Base-by-base conservation (phyloP, 768 basidiomycete species). In the Hygrocybe coccinea region DNA sequence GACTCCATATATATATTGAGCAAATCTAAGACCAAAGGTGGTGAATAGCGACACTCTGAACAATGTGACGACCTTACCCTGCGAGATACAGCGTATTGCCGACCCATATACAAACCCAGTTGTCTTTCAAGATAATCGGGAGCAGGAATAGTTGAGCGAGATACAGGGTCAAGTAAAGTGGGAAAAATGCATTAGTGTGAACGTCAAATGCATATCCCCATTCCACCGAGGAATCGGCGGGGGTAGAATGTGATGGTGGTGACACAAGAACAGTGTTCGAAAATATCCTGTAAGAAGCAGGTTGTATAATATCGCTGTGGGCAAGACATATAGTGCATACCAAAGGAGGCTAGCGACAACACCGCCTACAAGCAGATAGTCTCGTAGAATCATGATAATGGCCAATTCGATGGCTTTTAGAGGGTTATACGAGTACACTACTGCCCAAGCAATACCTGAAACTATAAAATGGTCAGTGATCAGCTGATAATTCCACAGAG, bases 141-240 rank as follows among this genome's bases (percentile, higher is more conserved):
- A 91, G 80, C 10, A 98, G 78, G 59, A 95, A 84, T 10, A 97
- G 79, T 66, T 97, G 91, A 0, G 88, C 89, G 56, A 93, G 75
- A 68, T 97, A 97, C 52, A 97, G 81, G 9, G 89, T 87, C 56
- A 97, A 81, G 72, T 90, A 95, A 56, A 94, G 76, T 17, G 94
- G 94, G 71, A 97, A 95, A 78, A 97, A 98, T 2, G 93, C 87
- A 64, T 98, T 97, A 56, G 89, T 95, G 70, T 97, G 94, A 14
- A 97, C 89, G 69, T 98, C 95, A 64, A 98, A 95, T 11, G 91
- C 92, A 70, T 97, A 98, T 3, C 87, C 89, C 90, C 87, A 94
- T 76, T 93, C 91, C 29, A 93, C 87, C 17, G 72, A 72, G 43
- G 87, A 82, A 61, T 88, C 84, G n/a, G 81, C 78, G 0, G 80